phyloP scores from a whole-genome alignment of 169 alveolate species.

The Amoebophrya sp. region DNA sequence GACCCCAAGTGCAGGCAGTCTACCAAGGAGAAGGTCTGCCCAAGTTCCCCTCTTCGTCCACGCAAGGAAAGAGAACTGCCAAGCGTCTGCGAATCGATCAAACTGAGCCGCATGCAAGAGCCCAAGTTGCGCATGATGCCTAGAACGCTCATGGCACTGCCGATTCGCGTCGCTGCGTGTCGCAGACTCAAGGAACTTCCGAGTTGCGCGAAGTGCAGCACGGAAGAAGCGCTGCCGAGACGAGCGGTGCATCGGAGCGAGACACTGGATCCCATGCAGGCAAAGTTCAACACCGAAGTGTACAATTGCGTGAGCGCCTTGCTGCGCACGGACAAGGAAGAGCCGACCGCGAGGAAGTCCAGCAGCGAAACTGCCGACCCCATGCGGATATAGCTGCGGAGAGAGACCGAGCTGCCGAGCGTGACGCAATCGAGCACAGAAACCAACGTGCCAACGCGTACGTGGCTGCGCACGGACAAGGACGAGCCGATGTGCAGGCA shows the following conservation, averaged over 20 bases:
- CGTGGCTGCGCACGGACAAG: conserved; percentile 5
- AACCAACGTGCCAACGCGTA: background rate
- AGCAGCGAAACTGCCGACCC: background rate
- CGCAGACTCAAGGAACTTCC: background rate
- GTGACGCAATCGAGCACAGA: background rate
- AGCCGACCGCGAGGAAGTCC: background rate
- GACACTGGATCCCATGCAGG: background rate
- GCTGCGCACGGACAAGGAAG: background rate
- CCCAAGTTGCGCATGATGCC: background rate
- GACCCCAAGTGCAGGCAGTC: background rate
- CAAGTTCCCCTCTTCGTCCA: background rate
- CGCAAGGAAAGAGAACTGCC: background rate
- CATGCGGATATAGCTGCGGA: background rate
- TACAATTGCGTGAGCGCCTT: background rate
- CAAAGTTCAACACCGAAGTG: background rate
- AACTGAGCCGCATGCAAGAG: background rate
- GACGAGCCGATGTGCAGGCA: background rate
- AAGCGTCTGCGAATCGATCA: background rate
- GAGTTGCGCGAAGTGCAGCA: background rate
- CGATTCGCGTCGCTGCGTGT: background rate
- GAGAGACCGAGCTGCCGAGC: background rate
- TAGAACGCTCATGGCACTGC: background rate
- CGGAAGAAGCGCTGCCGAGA: background rate
- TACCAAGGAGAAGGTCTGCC: background rate
- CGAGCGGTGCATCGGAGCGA: background rate